Evolutionary conservation across 768 basidiomycete species (phyloP).

Genomic region (Austroboletus eburneus): DNA sequence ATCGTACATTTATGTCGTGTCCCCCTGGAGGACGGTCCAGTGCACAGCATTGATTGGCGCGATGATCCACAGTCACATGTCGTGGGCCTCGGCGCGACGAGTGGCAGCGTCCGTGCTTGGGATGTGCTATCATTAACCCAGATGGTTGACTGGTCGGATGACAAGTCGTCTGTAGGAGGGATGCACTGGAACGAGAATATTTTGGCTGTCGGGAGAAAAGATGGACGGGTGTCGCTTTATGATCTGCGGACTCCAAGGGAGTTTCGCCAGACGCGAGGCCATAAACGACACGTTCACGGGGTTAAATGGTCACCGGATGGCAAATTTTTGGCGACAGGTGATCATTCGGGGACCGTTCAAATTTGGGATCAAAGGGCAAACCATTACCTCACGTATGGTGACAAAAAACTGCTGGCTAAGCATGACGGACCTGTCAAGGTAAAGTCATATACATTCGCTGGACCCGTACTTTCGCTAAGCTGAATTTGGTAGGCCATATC

Average conservation of each 20-base stretch:
- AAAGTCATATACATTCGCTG: background rate
- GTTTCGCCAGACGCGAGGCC: slow-evolving; percentile 27
- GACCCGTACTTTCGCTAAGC: background rate
- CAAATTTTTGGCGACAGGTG: slow-evolving; percentile 38
- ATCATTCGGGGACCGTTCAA: slow-evolving; percentile 38
- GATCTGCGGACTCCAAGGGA: slow-evolving; percentile 33
- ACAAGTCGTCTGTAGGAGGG: slow-evolving; percentile 34
- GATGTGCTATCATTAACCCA: slow-evolving; percentile 37
- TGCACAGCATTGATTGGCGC: slow-evolving; percentile 52
- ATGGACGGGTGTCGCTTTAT: slow-evolving; percentile 36
- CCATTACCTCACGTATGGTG: slow-evolving; percentile 27
- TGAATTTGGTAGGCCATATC: slow-evolving; percentile 50
- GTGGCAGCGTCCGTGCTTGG: slow-evolving; percentile 52
- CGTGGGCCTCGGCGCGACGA: slow-evolving; percentile 50
- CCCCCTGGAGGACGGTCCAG: slow-evolving; percentile 30
- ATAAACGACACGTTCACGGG: slow-evolving; percentile 34
- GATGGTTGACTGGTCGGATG: slow-evolving; percentile 33
- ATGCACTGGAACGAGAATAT: slow-evolving; percentile 38
- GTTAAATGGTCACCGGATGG: slow-evolving; percentile 41
- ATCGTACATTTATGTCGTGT: slow-evolving; percentile 50
- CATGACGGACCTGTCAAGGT: slow-evolving; percentile 45
- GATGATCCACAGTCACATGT: slow-evolving; percentile 36
- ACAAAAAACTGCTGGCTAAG: slow-evolving; percentile 38
- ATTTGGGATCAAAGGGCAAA: slow-evolving; percentile 42
- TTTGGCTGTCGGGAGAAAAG: slow-evolving; percentile 37